Percentiles rank a stretch among this genome's conserved stretches.
phyloP scores from a whole-genome alignment of 2,329 filamentous ascomycete genomes.

The Xylariaceae sp. region DNA sequence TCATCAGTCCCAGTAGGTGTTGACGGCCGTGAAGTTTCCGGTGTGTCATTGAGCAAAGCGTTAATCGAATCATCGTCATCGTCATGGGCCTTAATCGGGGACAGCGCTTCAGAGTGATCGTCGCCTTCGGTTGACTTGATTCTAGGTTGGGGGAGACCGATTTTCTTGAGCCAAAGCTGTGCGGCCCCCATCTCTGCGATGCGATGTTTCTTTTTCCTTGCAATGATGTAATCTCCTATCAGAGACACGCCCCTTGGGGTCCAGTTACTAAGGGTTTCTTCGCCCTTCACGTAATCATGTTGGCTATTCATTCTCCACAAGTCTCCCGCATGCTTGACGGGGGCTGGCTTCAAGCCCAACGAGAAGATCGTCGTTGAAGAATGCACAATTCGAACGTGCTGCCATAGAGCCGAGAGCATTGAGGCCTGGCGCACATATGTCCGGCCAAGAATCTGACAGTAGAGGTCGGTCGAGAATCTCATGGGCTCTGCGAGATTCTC shows the following conservation, averaged over 20 bases:
- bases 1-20: constrained; percentile 26
- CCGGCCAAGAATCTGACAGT: constrained; percentile 77
- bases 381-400: constrained; percentile 77
- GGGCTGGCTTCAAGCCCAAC: constrained; percentile 77
- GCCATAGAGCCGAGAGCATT: constrained; percentile 83
- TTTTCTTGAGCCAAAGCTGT: constrained; percentile 60
- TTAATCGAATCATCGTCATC: constrained; percentile 51
- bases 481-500: constrained; percentile 83
- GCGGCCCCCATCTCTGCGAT: constrained; percentile 76
- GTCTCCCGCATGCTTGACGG: constrained; percentile 86
- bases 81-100: constrained; percentile 36
- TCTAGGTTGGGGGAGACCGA: constrained; percentile 46
- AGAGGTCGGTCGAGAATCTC: constrained; percentile 76
- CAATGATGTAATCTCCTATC: constrained; percentile 78
- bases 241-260: constrained; percentile 83
- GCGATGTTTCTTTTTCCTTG: constrained; percentile 68
- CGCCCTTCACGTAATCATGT: constrained; percentile 93
- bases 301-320: constrained; percentile 95
- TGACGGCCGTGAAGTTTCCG: constrained; percentile 46
- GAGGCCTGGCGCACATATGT: constrained; percentile 81
- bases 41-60: constrained; percentile 55
- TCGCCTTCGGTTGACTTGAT: constrained; percentile 33
- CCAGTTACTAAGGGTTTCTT: constrained; percentile 83
- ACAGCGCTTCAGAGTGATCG: constrained; percentile 36
- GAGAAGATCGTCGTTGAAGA: constrained; percentile 85